Evolutionary conservation across 768 basidiomycete genomes (phyloP).

Genomic region (Boletus reticuloceps): DNA sequence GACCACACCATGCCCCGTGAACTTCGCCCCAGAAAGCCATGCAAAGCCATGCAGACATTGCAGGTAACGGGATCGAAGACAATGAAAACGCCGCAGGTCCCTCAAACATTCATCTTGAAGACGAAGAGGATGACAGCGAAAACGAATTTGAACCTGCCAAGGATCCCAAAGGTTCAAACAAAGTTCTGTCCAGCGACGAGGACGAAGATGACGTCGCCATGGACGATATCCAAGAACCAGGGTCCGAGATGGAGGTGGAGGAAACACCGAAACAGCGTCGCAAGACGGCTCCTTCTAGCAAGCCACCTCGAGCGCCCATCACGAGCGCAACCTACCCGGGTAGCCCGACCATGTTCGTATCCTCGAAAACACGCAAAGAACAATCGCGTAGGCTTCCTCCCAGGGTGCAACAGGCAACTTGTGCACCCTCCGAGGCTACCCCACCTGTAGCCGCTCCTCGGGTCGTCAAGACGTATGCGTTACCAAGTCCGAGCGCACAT

Average conservation of each 20-base stretch:
- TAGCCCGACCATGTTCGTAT: not conserved
- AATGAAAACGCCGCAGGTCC: conserved; percentile 38
- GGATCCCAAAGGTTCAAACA: conserved; percentile 28
- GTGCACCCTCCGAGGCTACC: conserved; percentile 5
- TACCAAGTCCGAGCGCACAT: conserved; percentile 65
- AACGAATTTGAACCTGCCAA: conserved; percentile 56
- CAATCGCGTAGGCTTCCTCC: conserved; percentile 21
- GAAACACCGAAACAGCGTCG: conserved; percentile 7
- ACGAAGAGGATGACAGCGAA: conserved; percentile 37
- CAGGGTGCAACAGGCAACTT: conserved; percentile 4
- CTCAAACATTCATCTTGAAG: conserved; percentile 26
- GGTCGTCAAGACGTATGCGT: conserved; percentile 45
- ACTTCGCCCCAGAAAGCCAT: conserved; percentile 53
- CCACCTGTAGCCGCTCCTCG: conserved; percentile 11
- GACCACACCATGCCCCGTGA: conserved; percentile 45
- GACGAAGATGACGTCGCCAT: conserved; percentile 25
- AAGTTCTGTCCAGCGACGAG: conserved; percentile 34
- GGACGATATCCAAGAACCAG: conserved; percentile 12
- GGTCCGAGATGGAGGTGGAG: conserved; percentile 12
- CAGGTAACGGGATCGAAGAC: conserved; percentile 33
- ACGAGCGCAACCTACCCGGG: not conserved
- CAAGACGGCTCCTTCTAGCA: conserved; percentile 7
- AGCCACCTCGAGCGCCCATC: not conserved
- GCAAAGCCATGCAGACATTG: conserved; percentile 47
- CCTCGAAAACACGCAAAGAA: conserved; percentile 14